Percentiles rank a stretch among this genome's conserved stretches.
Conservation (phyloP, 257 asterid genomes). For the Solanum lycopersicoides region DNA sequence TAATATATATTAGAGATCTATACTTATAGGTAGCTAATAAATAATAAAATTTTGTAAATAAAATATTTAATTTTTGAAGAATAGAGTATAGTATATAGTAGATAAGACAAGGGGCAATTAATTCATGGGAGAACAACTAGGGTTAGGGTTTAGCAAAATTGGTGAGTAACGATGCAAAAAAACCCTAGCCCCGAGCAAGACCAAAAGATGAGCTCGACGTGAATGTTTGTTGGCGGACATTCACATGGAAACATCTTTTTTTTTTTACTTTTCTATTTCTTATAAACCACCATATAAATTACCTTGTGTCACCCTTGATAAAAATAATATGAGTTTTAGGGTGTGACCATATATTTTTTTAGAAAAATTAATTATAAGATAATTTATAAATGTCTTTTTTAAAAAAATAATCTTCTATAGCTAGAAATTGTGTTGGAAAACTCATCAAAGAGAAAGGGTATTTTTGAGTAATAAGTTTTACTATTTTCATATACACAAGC, state of each 20-base stretch:
- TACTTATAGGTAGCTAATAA: background rate
- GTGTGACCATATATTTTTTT: too few species aligned
- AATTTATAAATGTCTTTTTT: too few species aligned
- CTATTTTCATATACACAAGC: background rate
- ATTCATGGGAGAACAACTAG: conserved; percentile 44
- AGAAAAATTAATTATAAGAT: too few species aligned
- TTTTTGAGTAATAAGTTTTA: background rate
- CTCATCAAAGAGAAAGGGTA: background rate
- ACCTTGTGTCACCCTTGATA: background rate
- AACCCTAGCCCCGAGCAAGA: conserved; percentile 43
- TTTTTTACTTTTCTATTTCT: background rate
- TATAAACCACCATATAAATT: background rate
- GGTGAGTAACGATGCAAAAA: conserved; percentile 33
- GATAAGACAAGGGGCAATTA: conserved; percentile 49
- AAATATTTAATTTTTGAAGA: background rate
- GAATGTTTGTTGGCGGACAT: conserved; percentile 90
- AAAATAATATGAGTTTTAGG: background rate
- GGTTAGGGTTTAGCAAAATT: conserved; percentile 54
- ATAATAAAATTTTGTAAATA: background rate
- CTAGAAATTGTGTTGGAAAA: background rate
- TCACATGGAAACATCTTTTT: conserved; percentile 40
- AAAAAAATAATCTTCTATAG: too few species aligned
- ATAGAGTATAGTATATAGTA: background rate
- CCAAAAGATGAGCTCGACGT: conserved; percentile 62
- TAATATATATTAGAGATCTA: background rate